phyloP scores from a whole-genome alignment of 768 basidiomycete genomes.

The Mycena pura region DNA sequence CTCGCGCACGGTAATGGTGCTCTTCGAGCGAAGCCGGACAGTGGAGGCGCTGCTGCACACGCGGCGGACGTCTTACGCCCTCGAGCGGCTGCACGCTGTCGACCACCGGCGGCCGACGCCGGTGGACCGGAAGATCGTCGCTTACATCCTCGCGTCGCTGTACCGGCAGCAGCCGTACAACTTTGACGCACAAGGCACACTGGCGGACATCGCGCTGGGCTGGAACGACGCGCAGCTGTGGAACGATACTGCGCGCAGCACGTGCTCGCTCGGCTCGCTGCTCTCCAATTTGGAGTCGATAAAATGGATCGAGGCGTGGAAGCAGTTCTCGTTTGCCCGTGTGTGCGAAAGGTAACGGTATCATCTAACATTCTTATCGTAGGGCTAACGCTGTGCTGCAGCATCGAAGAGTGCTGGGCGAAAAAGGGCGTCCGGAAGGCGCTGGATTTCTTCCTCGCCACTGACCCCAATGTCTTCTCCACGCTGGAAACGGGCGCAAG shows the following conservation, averaged over 20 bases:
- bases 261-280: slow-evolving; percentile 20
- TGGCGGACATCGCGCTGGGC: slow-evolving; percentile 26
- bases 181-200: slow-evolving; percentile 16
- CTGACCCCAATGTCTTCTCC: slow-evolving; percentile 11
- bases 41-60: slow-evolving; percentile 25
- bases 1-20: slow-evolving; percentile 20
- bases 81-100: slow-evolving; percentile 19
- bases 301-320: slow-evolving; percentile 24
- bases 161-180: slow-evolving; percentile 27
- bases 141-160: slow-evolving; percentile 23
- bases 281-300: slow-evolving; percentile 6
- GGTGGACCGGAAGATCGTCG: slow-evolving; percentile 22
- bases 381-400: not conserved
- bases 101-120: slow-evolving; percentile 16
- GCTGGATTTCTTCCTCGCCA: slow-evolving; percentile 19
- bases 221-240: slow-evolving; percentile 25
- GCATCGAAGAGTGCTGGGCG: slow-evolving; percentile 17
- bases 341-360: slow-evolving; percentile 14
- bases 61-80: slow-evolving; percentile 18
- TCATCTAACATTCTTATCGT: no score
- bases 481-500: slow-evolving; percentile 14
- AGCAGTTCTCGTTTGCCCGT: slow-evolving; percentile 15
- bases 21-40: slow-evolving; percentile 20
- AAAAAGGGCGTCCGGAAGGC: slow-evolving; percentile 22
- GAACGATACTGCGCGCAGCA: slow-evolving; percentile 22